Percentiles rank a stretch among this genome's conserved stretches.
Evolutionary conservation across 495 filamentous ascomycete species (phyloP).

Genomic region (Hypoxylon lienhwacheense): DNA sequence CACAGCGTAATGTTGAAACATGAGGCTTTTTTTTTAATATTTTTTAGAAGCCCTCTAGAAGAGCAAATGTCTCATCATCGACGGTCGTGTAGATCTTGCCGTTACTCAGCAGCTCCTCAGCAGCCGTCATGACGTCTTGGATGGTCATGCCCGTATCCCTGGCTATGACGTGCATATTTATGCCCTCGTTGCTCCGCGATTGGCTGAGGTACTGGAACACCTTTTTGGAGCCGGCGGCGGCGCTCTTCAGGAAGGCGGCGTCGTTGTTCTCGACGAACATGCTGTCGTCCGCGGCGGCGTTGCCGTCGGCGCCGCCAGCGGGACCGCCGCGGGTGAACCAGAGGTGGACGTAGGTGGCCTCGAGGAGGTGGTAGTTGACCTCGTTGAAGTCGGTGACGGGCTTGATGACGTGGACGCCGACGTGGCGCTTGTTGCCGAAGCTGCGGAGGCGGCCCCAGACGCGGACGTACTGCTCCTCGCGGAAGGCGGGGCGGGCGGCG

Average conservation of each 20-base stretch:
- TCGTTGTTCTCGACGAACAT: constrained; percentile 55
- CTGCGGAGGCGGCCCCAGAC: constrained; percentile 77
- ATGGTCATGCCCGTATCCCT: constrained; percentile 60
- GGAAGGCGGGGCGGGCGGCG: constrained; percentile 47
- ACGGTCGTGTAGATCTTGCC: constrained; percentile 87
- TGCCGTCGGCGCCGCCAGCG: constrained; percentile 42
- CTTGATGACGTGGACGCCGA: constrained; percentile 78
- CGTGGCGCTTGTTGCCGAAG: constrained; percentile 76
- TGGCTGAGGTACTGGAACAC: constrained; percentile 68
- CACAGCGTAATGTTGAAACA: not conserved
- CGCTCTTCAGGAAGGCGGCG: constrained; percentile 47
- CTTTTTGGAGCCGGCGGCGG: constrained; percentile 60
- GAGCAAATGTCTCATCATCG: constrained; percentile 81
- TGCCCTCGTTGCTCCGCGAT: constrained; percentile 73
- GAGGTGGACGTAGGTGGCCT: constrained; percentile 84
- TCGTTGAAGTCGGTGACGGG: constrained; percentile 85
- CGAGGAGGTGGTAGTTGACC: constrained; percentile 83
- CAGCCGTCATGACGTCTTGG: constrained; percentile 70
- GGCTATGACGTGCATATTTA: constrained; percentile 76
- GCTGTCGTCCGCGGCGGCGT: constrained; percentile 47
- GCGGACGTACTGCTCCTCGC: constrained; percentile 74
- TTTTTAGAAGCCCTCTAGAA: constrained; percentile 55
- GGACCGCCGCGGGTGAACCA: constrained; percentile 72
- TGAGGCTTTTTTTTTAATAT: too few relatives aligned
- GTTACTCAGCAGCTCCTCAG: constrained; percentile 71